Base-by-base conservation (phyloP, 495 filamentous ascomycete genomes). In the Tuber indicum region DNA sequence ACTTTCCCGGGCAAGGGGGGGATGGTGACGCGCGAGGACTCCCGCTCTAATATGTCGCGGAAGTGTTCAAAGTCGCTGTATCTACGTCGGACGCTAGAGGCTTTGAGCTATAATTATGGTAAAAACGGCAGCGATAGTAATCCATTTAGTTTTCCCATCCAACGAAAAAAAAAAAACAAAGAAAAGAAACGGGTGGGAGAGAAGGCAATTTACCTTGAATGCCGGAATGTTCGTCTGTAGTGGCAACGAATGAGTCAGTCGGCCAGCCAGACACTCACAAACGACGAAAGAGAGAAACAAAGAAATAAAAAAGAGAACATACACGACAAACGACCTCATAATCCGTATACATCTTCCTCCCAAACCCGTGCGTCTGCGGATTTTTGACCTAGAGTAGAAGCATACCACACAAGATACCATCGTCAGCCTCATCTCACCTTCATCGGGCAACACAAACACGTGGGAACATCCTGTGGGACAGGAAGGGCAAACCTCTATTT, bases 21-120 rank as follows among this genome's bases (percentile, higher is more conserved):
- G 83, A 98, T 99, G 44, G 93, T 97, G 72, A 99, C 96, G 74
- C 96, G 88, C 52, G 94, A 94, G 81, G 89, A 91, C 86, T 99
- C 96, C 75, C 96, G 91, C 88, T 99, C 96, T 73, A 99, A 89
- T 75, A 98, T 97, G 84, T 99, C 96, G 81, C 96, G 94, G 86
- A 99, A 99, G 87, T 96, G 94, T 86, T 99, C 96, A 82, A 99
- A 99, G 85, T 99, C 96, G 75, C 91, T 94, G 86, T 99, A 99
- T 42, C 96, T 93, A 74, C 96, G 90, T 75, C 96, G 94, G 73
- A 98, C 96, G 77, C 89, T 88, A 71, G 91, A 94, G 83, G 93
- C 87, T 82, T 91, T 90, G 41, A 82, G 76, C 80, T 81, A 49
- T 72, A 21, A 49, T 32, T 43, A 21, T 26, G 74, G 7, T 17